Conservation (phyloP, 75 land plant genomes). For the Larix kaempferi region DNA sequence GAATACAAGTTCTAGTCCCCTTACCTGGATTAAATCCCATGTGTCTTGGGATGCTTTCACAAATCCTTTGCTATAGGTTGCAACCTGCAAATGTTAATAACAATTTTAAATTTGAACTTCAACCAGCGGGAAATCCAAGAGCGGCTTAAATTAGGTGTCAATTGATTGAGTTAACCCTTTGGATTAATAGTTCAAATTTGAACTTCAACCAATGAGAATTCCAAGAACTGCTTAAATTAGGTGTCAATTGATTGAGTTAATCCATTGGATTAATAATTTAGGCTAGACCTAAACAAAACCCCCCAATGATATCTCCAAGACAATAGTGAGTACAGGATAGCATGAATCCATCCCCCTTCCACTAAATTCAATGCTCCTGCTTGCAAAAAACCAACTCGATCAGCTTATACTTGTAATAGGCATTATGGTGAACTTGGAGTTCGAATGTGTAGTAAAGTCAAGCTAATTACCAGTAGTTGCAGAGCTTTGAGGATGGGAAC, state of each 20-base stretch:
- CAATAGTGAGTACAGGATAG: conserved; percentile 81
- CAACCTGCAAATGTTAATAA: conserved; percentile 27
- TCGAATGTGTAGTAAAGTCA: too few species aligned
- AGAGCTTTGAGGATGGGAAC: conserved; percentile 68
- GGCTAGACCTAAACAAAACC: conserved; percentile 65
- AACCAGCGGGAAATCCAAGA: too few species aligned
- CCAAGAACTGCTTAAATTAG: too few species aligned
- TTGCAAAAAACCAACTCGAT: background rate
- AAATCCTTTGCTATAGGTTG: conserved; percentile 39
- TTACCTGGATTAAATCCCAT: conserved; percentile 42
- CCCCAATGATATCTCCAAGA: conserved; percentile 57
- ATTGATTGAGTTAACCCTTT: too few species aligned
- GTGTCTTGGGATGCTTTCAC: conserved; percentile 47
- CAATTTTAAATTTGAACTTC: too few species aligned
- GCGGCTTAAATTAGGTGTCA: too few species aligned
- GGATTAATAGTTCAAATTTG: too few species aligned
- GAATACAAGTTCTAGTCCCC: conserved; percentile 27
- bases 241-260: too few species aligned
- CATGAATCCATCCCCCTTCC: conserved; percentile 81
- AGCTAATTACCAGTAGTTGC: conserved; percentile 28
- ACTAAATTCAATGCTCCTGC: conserved; percentile 53
- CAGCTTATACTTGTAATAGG: too few species aligned
- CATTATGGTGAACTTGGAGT: too few species aligned
- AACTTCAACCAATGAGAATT: too few species aligned
- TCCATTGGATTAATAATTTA: too few species aligned